Conservation (phyloP, 2,329 filamentous ascomycete species). For the Pestalotiopsis sp. region DNA sequence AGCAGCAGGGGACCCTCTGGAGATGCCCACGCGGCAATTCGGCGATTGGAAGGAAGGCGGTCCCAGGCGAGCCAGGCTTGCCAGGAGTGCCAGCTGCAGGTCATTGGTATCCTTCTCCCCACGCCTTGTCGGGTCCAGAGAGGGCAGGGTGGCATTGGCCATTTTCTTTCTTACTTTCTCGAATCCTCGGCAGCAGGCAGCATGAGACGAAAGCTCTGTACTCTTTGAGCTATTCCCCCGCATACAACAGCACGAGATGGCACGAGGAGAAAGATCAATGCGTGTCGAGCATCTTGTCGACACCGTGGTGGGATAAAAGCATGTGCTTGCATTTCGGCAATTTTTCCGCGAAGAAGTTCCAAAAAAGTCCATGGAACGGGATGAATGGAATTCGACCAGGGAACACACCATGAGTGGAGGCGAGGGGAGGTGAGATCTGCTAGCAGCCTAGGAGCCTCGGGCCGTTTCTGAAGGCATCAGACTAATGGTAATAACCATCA, state of each 20-base stretch:
- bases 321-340: not conserved
- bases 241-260: not conserved
- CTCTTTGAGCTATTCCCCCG: not conserved
- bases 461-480: not conserved
- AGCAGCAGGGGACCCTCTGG: constrained; percentile 1
- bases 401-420: not conserved
- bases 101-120: not conserved
- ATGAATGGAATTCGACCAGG: not conserved
- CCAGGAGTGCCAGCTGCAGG: not conserved
- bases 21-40: constrained; percentile 6
- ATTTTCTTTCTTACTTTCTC: not conserved
- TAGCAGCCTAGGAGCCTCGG: not conserved
- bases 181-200: not conserved
- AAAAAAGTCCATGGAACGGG: not conserved
- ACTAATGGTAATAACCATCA: not conserved
- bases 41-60: not conserved
- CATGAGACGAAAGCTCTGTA: not conserved
- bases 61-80: not conserved
- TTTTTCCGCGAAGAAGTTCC: not conserved
- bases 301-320: not conserved
- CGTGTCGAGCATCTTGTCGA: not conserved
- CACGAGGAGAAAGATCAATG: not conserved
- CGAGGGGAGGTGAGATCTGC: not conserved
- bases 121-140: not conserved
- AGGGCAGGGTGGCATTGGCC: not conserved